Percentiles rank a stretch among this genome's conserved stretches.
These are phyloP conservation scores for Boletus fagicola DNA, from an alignment of 768 basidiomycete genomes.

Conservation along the genomic window DNA sequence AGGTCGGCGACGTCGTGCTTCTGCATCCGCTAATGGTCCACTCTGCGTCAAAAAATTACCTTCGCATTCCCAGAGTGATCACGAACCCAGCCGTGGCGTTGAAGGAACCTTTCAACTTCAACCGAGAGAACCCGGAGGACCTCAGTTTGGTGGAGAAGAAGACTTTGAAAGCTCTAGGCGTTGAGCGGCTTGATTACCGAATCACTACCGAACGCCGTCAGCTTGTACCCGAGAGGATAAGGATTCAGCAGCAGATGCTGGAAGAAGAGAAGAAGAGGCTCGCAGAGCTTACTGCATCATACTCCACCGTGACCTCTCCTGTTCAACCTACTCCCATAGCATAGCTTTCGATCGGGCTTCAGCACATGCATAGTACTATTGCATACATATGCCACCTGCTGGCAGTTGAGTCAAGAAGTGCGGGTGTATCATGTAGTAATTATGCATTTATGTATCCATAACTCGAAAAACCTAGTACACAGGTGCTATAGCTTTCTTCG, in stretches of 20 bases:
- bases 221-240: constrained; percentile 2
- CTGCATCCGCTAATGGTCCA: constrained; percentile 63
- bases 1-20: constrained; percentile 10
- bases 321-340: neutral
- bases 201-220: constrained; percentile 5
- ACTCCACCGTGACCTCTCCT: too few species aligned
- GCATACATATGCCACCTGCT: too few species aligned
- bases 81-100: constrained; percentile 63
- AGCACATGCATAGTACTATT: neutral
- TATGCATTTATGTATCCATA: neutral
- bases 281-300: neutral
- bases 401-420: neutral
- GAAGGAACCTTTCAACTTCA: constrained; percentile 50
- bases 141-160: constrained; percentile 8
- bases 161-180: constrained; percentile 1
- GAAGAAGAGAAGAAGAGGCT: constrained; percentile 5
- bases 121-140: constrained; percentile 7
- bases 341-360: neutral
- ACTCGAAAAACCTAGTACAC: neutral
- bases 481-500: neutral
- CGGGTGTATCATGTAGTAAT: neutral
- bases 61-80: constrained; percentile 56
- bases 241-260: constrained; percentile 5
- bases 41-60: constrained; percentile 58
- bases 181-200: constrained; percentile 8